These are phyloP conservation scores for Colletotrichum chrysophilum DNA, from an alignment of 2,329 filamentous ascomycete species.

Conservation along the genomic window DNA sequence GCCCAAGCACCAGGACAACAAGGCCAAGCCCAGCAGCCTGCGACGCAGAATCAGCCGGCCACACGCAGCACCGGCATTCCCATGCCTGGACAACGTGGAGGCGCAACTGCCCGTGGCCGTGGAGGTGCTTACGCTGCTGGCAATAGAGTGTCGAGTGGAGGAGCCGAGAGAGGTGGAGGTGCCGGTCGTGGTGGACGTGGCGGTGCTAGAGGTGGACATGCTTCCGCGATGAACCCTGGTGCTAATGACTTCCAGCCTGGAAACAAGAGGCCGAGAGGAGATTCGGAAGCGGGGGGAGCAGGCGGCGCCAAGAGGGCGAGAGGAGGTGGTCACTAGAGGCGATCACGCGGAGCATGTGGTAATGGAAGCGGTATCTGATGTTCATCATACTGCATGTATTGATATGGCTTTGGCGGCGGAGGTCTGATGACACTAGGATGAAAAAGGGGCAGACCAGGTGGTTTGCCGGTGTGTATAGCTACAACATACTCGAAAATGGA, in stretches of 20 bases:
- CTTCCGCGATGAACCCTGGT: slow-evolving; percentile 49
- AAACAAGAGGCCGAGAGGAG: slow-evolving; percentile 62
- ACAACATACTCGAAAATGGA: slow-evolving; percentile 12
- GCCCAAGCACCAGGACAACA: slow-evolving; percentile 3
- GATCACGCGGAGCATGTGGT: neutral
- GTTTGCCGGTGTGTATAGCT: slow-evolving; percentile 10
- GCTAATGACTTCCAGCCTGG: slow-evolving; percentile 63
- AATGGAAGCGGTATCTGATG: neutral
- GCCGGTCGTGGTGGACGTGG: slow-evolving; percentile 40
- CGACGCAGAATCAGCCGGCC: neutral
- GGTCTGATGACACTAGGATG: neutral
- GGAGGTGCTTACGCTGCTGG: slow-evolving; percentile 43
- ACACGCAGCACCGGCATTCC: slow-evolving; percentile 37
- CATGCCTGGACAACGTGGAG: slow-evolving; percentile 43
- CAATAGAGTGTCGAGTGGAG: slow-evolving; percentile 38
- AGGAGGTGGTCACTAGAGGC: slow-evolving; percentile 39
- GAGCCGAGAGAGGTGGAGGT: slow-evolving; percentile 36
- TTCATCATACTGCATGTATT: slow-evolving; percentile 4
- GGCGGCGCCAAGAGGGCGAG: slow-evolving; percentile 48
- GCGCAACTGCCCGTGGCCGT: slow-evolving; percentile 35
- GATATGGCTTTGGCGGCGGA: neutral
- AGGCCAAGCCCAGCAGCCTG: slow-evolving; percentile 4
- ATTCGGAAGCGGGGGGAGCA: slow-evolving; percentile 44
- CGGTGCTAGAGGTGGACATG: slow-evolving; percentile 44
- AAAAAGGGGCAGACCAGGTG: neutral